These are phyloP conservation scores for Xerocomellus dryophilus DNA, from an alignment of 768 basidiomycete genomes.

Conservation along the genomic window DNA sequence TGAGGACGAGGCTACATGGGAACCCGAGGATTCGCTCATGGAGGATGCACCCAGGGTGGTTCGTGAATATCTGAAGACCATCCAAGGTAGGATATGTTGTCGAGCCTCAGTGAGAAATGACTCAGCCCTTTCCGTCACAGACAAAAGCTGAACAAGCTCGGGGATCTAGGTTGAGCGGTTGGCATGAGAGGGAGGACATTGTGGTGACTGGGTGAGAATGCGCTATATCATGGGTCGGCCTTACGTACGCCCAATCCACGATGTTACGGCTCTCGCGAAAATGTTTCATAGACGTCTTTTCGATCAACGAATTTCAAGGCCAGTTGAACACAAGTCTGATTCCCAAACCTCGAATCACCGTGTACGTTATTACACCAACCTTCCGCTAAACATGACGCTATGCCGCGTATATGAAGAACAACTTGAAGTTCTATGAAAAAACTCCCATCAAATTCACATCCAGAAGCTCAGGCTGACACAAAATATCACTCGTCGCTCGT, in stretches of 20 bases:
- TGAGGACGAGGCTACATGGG: conserved; percentile 55
- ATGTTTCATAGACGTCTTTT: conserved; percentile 7
- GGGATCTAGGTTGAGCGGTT: background rate
- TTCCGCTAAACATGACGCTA: conserved; percentile 20
- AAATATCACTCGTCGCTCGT: conserved; percentile 49
- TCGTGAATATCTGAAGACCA: conserved; percentile 36
- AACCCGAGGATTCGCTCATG: conserved; percentile 43
- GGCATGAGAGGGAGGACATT: background rate
- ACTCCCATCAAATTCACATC: no score
- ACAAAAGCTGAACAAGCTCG: background rate
- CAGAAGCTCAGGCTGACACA: background rate
- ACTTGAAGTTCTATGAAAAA: no score
- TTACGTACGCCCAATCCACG: conserved; percentile 10
- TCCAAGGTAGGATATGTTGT: conserved; percentile 7
- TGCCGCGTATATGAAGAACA: conserved; percentile 57
- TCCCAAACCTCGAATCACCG: background rate
- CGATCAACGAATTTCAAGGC: background rate
- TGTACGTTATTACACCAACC: no score
- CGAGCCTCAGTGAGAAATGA: background rate
- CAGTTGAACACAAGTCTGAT: background rate
- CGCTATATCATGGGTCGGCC: background rate
- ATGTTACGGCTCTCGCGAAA: conserved; percentile 3
- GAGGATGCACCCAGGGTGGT: conserved; percentile 50
- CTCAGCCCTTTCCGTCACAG: conserved; percentile 2
- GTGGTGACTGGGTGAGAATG: conserved; percentile 9